Base-by-base conservation (phyloP, 75 land plant species). In the Pinus albicaulis region DNA sequence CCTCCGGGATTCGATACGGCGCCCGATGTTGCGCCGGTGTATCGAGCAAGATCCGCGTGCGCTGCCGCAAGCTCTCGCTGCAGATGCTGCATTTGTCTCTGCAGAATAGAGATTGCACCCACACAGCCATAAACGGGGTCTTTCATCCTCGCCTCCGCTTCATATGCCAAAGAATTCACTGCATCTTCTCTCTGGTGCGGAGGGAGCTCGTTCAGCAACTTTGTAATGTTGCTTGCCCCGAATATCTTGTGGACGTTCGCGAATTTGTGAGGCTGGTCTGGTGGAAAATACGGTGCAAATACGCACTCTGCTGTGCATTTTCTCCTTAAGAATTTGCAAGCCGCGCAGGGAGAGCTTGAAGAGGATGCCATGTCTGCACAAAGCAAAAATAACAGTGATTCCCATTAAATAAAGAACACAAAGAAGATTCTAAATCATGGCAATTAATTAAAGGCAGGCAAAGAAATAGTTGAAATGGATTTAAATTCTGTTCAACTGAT, bases 111-210 rank as follows among this genome's bases (percentile, higher is more conserved):
- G 59, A 86, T 89, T 59, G 83, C 83, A 19, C 89, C 91, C 57
- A 89, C 91, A 76, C 89, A 89, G 25, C 91, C 91, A 56, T 89
- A 86, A 8, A 86, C 91, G 56, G 91, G 91, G 71, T 89, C 91
- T 26, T 77, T 80, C 38, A 86, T 79, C 24, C 91, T 76, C 3
- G 89, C 88, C 23, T 86, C 91, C 5, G 91, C 91, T 59, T 89
- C 91, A 74, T 89, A 89, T 5, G 91, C 89, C 48, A 88, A 80
- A 14, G 90, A 86, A 71, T 86, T 88, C 48, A 88, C 90, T 7
- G 90, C 89, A 25, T 86, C 90, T 69, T 86, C 89, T 22, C 90
- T 58, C 69, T 83, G 83, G 76, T 83, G 80, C 10, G 83, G 81
- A 8, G 80, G 80, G n/a, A 88, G 83, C 70, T 88, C 90, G 81